Evolutionary conservation across 2,329 filamentous ascomycete species (phyloP), one percentile per base, ranked within the genome.

Genomic region (Cadophora sp.): DNA sequence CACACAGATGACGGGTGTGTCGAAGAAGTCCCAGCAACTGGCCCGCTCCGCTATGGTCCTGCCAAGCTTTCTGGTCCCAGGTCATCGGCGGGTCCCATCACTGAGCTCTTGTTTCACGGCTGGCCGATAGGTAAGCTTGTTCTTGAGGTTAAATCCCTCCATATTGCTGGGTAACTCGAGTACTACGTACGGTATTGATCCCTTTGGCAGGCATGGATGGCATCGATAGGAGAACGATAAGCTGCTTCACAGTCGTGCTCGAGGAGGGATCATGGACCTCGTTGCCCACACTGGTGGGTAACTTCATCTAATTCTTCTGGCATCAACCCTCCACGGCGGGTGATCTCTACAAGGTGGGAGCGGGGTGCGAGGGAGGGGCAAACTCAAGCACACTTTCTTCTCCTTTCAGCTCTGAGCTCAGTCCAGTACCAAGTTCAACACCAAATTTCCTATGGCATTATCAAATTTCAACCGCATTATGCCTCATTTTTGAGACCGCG

Each of bases 301-400:
- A 22, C 62, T 47, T 64, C 62, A 48, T 58, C 51, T 48, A 58
- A 64, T 43, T n/a, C 24, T 47, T 33, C 62, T 48, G 27, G 62
- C 62, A 58, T 58, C 62, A 58, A 48, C 50, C 62, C 43, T 64
- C 18, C 18, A 55, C 16, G 55, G 30, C 48, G 33, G 36, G 27
- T 62, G 39, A 43, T 53, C 48, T 62, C 48, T 41, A 45, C 39
- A 27, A 9, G 13, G 24, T 53, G 11, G 27, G 22, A 58, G 33
- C 55, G 55, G 55, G 55, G 55, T 22, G n/a, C 55, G 20, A 41
- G 55, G 20, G 53, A 24, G 1, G 55, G n/a, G 30, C 20, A 43
- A 56, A 58, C 16, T 58, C 36, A 14, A 14, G 36, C 20, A 24
- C 20, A n/a, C 53, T 24, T 20, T 56, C 16, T 16, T 22, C 6